Base-by-base conservation (phyloP, 495 filamentous ascomycete species). In the Hamigera avellanea region DNA sequence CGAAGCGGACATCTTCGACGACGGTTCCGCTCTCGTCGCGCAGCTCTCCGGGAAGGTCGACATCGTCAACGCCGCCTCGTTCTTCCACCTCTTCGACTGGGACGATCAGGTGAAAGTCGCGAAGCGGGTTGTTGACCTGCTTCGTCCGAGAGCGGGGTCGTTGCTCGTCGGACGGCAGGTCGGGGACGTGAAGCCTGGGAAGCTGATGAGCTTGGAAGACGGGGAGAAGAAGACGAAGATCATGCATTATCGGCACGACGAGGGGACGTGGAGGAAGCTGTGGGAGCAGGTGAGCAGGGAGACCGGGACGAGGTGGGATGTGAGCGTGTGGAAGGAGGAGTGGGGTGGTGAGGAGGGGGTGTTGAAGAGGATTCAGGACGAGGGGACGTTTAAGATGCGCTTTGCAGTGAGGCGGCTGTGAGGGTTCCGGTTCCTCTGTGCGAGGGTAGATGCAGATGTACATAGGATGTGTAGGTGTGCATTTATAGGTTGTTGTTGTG, bases 1-100 rank as follows among this genome's bases (percentile, higher is more conserved):
- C 48, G 3, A 56, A 41, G 56, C 54, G 0, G 64, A 78, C 42
- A 56, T 81, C 6, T 67, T 82, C 32, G 66, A 73, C 14, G 37
- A 54, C 1, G 37, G 53, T 2, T 61, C 58, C 25, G 43, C 33
- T 14, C 38, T 49, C 2, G 35, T 67, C 4, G 50, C 50, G 14
- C 29, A 43, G 0, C 43, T 78, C 16, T 42, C 58, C 6, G 63
- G 64, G 7, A 52, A 61, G 27, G 44, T 81, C 1, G 68, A 80
- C 34, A 72, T 81, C 17, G 46, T 78, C 21, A 66, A 75, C 41
- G 59, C 67, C 0, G 55, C 56, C 1, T 65, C 64, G 0, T 74
- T 83, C 42, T 68, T 83, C 29, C 76, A 81, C 36, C 57, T 81
- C 6, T 83, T 78, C 37, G 43, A 41, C n/a, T 73, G 56, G 44